Conservation (phyloP, 139 green algal genomes). For the Asterochloris erici region DNA sequence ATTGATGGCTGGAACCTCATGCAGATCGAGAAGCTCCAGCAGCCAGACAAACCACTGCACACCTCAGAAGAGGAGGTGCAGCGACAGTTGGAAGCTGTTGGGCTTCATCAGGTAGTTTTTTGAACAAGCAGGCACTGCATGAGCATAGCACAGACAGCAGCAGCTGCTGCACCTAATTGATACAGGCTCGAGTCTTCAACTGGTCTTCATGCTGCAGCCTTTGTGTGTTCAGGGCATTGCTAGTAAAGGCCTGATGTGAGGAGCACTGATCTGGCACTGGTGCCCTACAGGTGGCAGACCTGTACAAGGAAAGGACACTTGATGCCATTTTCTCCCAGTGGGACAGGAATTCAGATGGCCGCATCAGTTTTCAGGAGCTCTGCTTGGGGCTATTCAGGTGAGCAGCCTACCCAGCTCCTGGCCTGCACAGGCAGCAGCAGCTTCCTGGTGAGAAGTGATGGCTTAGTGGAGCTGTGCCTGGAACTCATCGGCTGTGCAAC, state of each 20-base stretch:
- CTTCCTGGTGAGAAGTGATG: neutral
- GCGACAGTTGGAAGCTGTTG: conserved; percentile 1
- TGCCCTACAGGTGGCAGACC: conserved; percentile 1
- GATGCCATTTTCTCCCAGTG: conserved; percentile 13
- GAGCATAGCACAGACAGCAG: no score
- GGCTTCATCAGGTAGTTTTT: neutral
- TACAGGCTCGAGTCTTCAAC: no score
- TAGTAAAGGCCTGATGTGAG: no score
- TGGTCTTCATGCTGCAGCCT: no score
- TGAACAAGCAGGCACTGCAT: neutral
- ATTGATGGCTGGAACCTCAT: no score
- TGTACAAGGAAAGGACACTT: conserved; percentile 3
- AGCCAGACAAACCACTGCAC: conserved; percentile 1
- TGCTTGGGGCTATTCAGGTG: conserved; percentile 10
- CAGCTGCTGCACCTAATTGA: no score
- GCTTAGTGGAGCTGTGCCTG: neutral
- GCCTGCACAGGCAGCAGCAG: neutral
- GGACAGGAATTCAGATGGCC: conserved; percentile 5
- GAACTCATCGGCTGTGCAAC: neutral
- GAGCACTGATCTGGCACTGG: no score
- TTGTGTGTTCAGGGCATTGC: no score
- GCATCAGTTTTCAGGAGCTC: conserved; percentile 18
- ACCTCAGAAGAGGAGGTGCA: conserved; percentile 6
- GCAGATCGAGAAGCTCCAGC: neutral
- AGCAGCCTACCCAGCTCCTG: neutral